Percentiles rank a stretch among this genome's conserved stretches.
phyloP scores from a whole-genome alignment of 1,284 basidiomycete genomes.

The Pseudozyma pruni region DNA sequence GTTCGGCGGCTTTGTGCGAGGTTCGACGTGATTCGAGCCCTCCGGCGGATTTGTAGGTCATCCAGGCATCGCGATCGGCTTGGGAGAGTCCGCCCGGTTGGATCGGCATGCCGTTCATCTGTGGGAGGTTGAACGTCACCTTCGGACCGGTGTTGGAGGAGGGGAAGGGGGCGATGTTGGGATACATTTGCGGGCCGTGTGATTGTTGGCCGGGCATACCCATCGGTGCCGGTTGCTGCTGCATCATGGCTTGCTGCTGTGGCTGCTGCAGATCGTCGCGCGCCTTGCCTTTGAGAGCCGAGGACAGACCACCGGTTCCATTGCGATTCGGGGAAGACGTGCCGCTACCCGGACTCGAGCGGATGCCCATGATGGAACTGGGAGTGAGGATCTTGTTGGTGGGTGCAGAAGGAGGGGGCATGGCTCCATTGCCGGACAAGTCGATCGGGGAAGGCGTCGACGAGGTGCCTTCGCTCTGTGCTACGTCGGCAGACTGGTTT shows the following conservation, averaged over 20 bases:
- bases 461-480: conserved; percentile 53
- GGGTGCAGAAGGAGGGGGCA: conserved; percentile 48
- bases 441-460: conserved; percentile 65
- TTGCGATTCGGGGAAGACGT: conserved; percentile 14
- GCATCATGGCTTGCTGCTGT: conserved; percentile 24
- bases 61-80: conserved; percentile 57
- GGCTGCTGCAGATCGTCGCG: conserved; percentile 20
- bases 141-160: conserved; percentile 18
- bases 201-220: conserved; percentile 13
- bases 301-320: background rate
- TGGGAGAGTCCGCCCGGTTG: conserved; percentile 48
- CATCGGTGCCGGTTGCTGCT: conserved; percentile 12
- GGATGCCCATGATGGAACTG: conserved; percentile 64
- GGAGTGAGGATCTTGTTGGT: conserved; percentile 61
- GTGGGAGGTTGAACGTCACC: conserved; percentile 42
- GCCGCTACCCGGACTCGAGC: conserved; percentile 17
- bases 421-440: conserved; percentile 35
- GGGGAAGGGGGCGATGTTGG: conserved; percentile 38
- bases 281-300: conserved; percentile 29
- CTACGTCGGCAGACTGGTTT: conserved; percentile 50
- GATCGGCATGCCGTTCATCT: conserved; percentile 41
- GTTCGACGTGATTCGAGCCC: conserved; percentile 76
- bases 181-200: conserved; percentile 13
- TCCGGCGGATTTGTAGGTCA: conserved; percentile 46
- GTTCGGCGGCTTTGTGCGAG: conserved; percentile 96